Evolutionary conservation across 192 early-diverging fungal genomes (phyloP).

Genomic region (Coemansia sp.): DNA sequence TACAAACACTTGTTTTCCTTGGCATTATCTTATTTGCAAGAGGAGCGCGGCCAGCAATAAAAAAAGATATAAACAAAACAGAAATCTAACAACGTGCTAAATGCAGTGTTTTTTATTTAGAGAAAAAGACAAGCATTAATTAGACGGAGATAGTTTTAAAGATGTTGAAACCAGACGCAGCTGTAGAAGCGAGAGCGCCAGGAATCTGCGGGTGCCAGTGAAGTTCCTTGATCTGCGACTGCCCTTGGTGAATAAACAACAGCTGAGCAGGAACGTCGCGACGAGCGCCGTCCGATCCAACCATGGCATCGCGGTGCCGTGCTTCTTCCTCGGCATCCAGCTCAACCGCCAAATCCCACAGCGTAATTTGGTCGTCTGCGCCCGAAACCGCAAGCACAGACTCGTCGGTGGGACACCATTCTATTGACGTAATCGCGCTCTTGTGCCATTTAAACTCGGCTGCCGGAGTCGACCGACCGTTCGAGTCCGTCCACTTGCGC

Average conservation of each 20-base stretch:
- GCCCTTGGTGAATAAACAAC: constrained; percentile 93
- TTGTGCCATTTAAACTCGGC: constrained; percentile 96
- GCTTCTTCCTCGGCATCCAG: constrained; percentile 87
- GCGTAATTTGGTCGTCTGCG: constrained; percentile 92
- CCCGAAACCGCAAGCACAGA: constrained; percentile 88
- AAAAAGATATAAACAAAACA: too few relatives aligned
- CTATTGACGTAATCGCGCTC: constrained; percentile 89
- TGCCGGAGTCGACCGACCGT: constrained; percentile 63
- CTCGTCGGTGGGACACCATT: constrained; percentile 93
- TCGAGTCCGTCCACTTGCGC: constrained; percentile 56
- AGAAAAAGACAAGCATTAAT: not conserved
- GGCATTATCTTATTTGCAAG: too few relatives aligned
- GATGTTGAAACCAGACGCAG: constrained; percentile 88
- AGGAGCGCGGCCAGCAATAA: too few relatives aligned
- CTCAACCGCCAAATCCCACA: constrained; percentile 99
- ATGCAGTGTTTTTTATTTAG: too few relatives aligned
- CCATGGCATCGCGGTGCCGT: constrained; percentile 55
- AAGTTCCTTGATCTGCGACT: constrained; percentile 90
- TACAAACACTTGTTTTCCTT: too few relatives aligned
- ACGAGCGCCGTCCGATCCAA: constrained; percentile 57
- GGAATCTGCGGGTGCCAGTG: constrained; percentile 96
- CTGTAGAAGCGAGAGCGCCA: constrained; percentile 86
- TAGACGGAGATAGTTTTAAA: constrained; percentile 95
- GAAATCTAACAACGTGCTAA: too few relatives aligned
- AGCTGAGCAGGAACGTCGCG: constrained; percentile 91